Conservation (phyloP, 345 rosid species). For the Geranium rotundifolium region DNA sequence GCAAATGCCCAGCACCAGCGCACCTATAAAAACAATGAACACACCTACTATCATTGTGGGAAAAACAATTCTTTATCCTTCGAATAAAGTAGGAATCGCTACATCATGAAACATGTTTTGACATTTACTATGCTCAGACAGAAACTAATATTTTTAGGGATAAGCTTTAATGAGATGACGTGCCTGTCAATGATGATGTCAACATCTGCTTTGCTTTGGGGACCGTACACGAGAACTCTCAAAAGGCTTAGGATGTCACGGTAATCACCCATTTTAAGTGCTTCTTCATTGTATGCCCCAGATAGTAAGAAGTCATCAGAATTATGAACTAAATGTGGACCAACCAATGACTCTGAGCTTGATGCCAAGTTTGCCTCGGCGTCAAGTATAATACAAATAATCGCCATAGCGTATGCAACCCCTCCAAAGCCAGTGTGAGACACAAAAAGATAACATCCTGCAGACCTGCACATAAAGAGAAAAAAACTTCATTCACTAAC, state of each 20-base stretch:
- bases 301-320: conserved; percentile 29
- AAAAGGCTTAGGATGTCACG: conserved; percentile 94
- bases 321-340: conserved; percentile 18
- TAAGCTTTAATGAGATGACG: background rate
- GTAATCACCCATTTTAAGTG: conserved; percentile 78
- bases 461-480: conserved; percentile 23
- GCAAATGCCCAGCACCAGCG: conserved; percentile 88
- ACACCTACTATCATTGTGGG: conserved; percentile 9
- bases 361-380: conserved; percentile 36
- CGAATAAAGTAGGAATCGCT: background rate
- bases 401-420: conserved; percentile 84
- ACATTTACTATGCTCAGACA: background rate
- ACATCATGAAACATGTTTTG: background rate
- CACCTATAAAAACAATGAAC: conserved; percentile 35
- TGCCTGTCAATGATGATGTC: conserved; percentile 65
- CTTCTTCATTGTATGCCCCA: conserved; percentile 58
- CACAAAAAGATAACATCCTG: conserved; percentile 71
- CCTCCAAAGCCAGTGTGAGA: conserved; percentile 95
- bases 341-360: conserved; percentile 18
- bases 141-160: background rate
- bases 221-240: conserved; percentile 84
- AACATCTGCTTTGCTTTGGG: conserved; percentile 83
- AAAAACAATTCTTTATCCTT: background rate
- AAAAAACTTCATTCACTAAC: background rate
- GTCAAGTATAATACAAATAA: conserved; percentile 61